A percentile compares a stretch with the other conserved stretches of the same genome.
Conservation (phyloP, 352 stramenopile species). For the Globisporangium splendens region DNA sequence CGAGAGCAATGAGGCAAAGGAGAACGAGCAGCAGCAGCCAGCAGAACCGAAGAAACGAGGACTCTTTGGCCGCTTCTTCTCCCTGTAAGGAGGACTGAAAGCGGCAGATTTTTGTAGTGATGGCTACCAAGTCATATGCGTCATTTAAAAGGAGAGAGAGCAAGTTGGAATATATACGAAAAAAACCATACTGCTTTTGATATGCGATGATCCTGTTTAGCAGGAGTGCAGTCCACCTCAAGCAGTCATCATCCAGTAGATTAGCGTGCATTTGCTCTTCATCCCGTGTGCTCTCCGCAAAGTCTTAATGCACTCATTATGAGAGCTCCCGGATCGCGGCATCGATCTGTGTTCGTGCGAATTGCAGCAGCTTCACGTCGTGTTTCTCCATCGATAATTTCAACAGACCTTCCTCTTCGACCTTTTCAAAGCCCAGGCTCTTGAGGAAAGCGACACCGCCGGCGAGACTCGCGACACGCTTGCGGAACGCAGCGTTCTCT, state of each 20-base stretch:
- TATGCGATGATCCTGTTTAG: too few species aligned
- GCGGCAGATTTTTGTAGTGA: too few species aligned
- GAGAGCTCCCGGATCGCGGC: constrained; percentile 64
- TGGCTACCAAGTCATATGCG: neutral
- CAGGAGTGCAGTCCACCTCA: too few species aligned
- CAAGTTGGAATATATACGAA: too few species aligned
- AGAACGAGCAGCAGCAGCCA: constrained; percentile 17
- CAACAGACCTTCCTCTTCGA: constrained; percentile 59
- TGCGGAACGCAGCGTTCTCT: constrained; percentile 88
- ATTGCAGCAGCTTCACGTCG: constrained; percentile 60
- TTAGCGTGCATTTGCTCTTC: too few species aligned
- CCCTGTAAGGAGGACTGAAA: constrained; percentile 28
- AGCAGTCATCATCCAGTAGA: too few species aligned
- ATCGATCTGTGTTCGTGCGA: constrained; percentile 53
- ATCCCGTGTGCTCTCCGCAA: too few species aligned
- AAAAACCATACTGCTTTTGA: too few species aligned
- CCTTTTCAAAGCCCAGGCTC: constrained; percentile 87
- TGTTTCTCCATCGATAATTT: constrained; percentile 60
- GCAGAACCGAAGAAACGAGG: constrained; percentile 30
- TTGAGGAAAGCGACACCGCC: constrained; percentile 86
- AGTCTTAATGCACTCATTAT: neutral
- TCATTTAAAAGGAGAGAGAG: constrained; percentile 1
- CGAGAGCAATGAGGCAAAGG: neutral
- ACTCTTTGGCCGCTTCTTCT: constrained; percentile 75
- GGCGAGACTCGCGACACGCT: constrained; percentile 80